A percentile compares a stretch with the other conserved stretches of the same genome.
Evolutionary conservation across 106 monocot species (phyloP).

Genomic region (Apostasia shenzhenica): DNA sequence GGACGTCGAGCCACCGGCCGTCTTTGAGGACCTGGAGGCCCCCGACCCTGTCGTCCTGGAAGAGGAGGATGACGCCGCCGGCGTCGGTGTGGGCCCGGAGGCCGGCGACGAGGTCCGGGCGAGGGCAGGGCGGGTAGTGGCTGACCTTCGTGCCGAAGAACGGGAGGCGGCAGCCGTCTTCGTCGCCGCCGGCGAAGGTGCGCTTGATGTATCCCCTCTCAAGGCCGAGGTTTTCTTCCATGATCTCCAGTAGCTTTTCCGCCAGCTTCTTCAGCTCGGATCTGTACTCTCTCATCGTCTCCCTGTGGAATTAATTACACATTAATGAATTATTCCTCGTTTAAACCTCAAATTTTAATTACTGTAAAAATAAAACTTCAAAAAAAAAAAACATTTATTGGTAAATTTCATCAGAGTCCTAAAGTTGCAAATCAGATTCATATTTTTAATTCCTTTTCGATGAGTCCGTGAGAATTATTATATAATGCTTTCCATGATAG

Average conservation of each 20-base stretch:
- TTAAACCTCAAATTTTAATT: background rate
- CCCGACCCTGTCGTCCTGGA: constrained; percentile 66
- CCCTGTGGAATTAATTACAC: constrained; percentile 17
- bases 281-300: constrained; percentile 61
- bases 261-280: constrained; percentile 51
- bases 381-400: background rate
- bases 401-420: too few relatives aligned
- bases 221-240: constrained; percentile 54
- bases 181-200: constrained; percentile 28
- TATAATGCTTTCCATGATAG: too few relatives aligned
- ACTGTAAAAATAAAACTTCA: background rate
- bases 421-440: too few relatives aligned
- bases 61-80: constrained; percentile 85
- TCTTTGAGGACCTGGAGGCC: constrained; percentile 63
- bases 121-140: constrained; percentile 75
- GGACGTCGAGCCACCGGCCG: constrained; percentile 69
- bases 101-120: constrained; percentile 37
- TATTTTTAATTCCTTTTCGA: too few relatives aligned
- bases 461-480: too few relatives aligned
- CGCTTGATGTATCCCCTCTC: constrained; percentile 48
- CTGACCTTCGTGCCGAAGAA: constrained; percentile 88
- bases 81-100: constrained; percentile 84
- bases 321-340: background rate
- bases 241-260: constrained; percentile 42
- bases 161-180: constrained; percentile 23